These are phyloP conservation scores for Alternaria panax DNA, from an alignment of 2,329 filamentous ascomycete genomes.

Conservation along the genomic window DNA sequence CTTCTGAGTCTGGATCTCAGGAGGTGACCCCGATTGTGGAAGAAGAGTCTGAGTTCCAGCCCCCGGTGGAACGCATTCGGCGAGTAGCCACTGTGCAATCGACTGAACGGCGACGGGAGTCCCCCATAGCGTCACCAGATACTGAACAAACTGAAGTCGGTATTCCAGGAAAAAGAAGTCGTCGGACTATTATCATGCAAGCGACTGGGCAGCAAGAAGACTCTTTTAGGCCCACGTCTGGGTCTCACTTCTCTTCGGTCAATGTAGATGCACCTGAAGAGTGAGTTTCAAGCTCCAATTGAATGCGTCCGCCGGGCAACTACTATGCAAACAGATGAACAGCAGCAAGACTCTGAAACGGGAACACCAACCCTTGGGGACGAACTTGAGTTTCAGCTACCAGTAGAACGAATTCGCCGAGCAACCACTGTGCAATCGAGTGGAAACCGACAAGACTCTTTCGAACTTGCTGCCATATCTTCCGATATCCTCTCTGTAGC, in stretches of 20 bases:
- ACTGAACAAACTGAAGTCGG: not conserved
- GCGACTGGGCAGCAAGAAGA: not conserved
- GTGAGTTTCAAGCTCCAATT: not conserved
- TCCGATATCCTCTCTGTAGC: not conserved
- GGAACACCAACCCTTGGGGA: not conserved
- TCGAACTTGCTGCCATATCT: not conserved
- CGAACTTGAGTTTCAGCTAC: not conserved
- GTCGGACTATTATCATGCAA: not conserved
- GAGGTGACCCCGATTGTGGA: not conserved
- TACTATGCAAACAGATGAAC: not conserved
- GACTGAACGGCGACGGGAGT: not conserved
- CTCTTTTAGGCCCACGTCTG: not conserved
- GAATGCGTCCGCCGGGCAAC: not conserved
- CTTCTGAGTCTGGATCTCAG: not conserved
- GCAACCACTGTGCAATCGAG: not conserved
- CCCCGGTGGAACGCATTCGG: not conserved
- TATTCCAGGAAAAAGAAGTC: not conserved
- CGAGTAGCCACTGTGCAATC: not conserved
- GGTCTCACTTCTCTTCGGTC: not conserved
- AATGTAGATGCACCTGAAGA: not conserved
- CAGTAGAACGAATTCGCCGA: not conserved
- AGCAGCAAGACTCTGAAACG: not conserved
- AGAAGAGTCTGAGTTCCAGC: not conserved
- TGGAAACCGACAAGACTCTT: not conserved
- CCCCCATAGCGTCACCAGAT: not conserved